Conservation (phyloP, 2,329 filamentous ascomycete genomes). For the Cladosporium oxysporum region DNA sequence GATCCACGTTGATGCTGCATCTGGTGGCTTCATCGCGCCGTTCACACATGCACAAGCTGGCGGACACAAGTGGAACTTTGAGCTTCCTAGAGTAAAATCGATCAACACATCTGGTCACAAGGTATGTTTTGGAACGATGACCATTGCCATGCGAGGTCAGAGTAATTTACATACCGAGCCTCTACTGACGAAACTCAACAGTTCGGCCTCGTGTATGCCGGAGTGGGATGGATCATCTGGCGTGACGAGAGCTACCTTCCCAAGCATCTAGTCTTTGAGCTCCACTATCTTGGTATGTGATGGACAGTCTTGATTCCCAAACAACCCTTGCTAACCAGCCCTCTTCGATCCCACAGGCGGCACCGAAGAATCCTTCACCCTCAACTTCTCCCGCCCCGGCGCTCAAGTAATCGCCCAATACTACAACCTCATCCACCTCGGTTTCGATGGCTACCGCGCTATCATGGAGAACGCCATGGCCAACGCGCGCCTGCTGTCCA, state of each 20-base stretch:
- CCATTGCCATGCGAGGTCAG: not conserved
- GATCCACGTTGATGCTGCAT: slow-evolving; percentile 67
- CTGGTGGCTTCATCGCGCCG: slow-evolving; percentile 63
- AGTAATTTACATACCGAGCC: no score
- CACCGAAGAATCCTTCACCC: slow-evolving; percentile 69
- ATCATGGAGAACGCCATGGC: slow-evolving; percentile 68
- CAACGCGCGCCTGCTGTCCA: slow-evolving; percentile 65
- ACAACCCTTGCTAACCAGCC: not conserved
- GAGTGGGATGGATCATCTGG: slow-evolving; percentile 72
- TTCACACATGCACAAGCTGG: slow-evolving; percentile 59
- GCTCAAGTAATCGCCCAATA: slow-evolving; percentile 72
- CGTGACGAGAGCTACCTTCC: slow-evolving; percentile 66
- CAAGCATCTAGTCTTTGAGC: slow-evolving; percentile 68
- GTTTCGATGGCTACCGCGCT: slow-evolving; percentile 63
- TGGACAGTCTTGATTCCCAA: not conserved
- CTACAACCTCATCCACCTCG: slow-evolving; percentile 71
- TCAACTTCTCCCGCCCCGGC: slow-evolving; percentile 72
- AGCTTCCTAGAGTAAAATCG: slow-evolving; percentile 62
- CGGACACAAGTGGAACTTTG: slow-evolving; percentile 64
- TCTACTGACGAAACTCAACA: not conserved
- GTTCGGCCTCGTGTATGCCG: slow-evolving; percentile 46
- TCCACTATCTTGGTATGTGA: slow-evolving; percentile 63
- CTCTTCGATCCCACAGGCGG: slow-evolving; percentile 39
- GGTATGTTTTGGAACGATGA: not conserved
- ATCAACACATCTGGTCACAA: slow-evolving; percentile 69